phyloP scores from a whole-genome alignment of 768 basidiomycete genomes.

The Lepiota venenata region DNA sequence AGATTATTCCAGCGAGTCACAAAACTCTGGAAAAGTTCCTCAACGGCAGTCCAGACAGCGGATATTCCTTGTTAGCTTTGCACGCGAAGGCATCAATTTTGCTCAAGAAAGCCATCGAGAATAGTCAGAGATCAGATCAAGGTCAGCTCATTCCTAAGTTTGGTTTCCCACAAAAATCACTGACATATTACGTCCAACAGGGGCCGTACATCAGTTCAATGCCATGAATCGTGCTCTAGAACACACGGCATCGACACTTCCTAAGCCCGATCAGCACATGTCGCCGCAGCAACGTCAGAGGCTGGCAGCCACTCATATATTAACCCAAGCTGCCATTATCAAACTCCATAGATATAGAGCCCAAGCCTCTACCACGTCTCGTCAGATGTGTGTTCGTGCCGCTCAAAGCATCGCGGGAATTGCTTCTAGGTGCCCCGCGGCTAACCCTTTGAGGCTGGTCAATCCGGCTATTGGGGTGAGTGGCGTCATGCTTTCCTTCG shows the following conservation, averaged over 20 bases:
- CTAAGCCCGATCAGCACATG: conserved; percentile 17
- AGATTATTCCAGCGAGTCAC: conserved; percentile 15
- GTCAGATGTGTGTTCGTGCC: conserved; percentile 7
- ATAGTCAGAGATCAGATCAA: conserved; percentile 5
- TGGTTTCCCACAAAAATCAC: neutral
- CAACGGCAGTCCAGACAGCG: conserved; percentile 20
- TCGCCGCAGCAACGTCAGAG: conserved; percentile 16
- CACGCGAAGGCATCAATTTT: conserved; percentile 28
- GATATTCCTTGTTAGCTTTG: conserved; percentile 21
- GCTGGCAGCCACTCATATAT: conserved; percentile 28
- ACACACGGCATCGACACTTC: conserved; percentile 20
- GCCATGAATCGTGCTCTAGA: conserved; percentile 18
- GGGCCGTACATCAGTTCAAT: conserved; percentile 1
- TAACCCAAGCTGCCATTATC: conserved; percentile 31
- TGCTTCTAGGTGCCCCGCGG: neutral
- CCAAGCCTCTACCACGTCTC: neutral
- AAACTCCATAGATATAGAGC: conserved; percentile 15
- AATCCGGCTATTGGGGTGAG: conserved; percentile 6
- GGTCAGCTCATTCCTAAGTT: neutral
- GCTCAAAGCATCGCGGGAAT: conserved; percentile 4
- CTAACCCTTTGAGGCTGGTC: neutral
- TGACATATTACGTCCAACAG: conserved; percentile 6
- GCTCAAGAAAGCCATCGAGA: conserved; percentile 11
- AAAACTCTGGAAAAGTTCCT: conserved; percentile 27
- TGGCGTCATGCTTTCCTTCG: neutral